Evolutionary conservation across 345 rosid genomes (phyloP).

Genomic region (Lumnitzera littorea): DNA sequence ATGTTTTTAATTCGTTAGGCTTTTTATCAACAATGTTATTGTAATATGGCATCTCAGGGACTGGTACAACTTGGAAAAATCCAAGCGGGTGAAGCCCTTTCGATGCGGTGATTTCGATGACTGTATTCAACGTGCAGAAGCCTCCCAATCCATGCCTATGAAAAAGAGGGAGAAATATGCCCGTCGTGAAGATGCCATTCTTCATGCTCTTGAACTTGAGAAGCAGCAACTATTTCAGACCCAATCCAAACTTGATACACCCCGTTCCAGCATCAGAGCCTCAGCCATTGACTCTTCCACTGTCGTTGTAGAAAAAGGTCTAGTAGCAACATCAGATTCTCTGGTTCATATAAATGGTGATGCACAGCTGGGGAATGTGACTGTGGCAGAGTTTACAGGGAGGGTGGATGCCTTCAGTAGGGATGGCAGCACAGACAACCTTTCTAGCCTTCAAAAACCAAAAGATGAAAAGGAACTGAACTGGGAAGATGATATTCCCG

Average conservation of each 20-base stretch:
- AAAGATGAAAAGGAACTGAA: slow-evolving; percentile 31
- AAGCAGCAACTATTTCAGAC: slow-evolving; percentile 44
- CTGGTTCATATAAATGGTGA: slow-evolving; percentile 22
- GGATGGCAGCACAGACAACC: slow-evolving; percentile 19
- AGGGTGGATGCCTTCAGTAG: slow-evolving; percentile 21
- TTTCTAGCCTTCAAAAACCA: slow-evolving; percentile 16
- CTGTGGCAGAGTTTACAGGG: slow-evolving; percentile 21
- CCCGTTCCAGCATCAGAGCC: slow-evolving; percentile 13
- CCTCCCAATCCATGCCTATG: slow-evolving; percentile 63
- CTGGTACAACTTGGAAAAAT: slow-evolving; percentile 98
- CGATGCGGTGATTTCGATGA: slow-evolving; percentile 98
- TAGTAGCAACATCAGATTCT: slow-evolving; percentile 27
- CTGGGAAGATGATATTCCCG: slow-evolving; percentile 42
- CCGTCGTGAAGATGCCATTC: slow-evolving; percentile 98
- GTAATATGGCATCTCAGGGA: slow-evolving; percentile 45
- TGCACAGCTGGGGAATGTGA: slow-evolving; percentile 27
- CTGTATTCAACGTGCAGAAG: slow-evolving; percentile 85
- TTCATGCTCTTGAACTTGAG: slow-evolving; percentile 98
- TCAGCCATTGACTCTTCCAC: slow-evolving; percentile 25
- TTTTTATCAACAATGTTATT: slow-evolving; percentile 1
- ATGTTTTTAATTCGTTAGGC: background rate
- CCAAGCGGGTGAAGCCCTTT: slow-evolving; percentile 95
- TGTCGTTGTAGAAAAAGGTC: slow-evolving; percentile 31
- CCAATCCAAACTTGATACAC: slow-evolving; percentile 35
- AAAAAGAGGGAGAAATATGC: slow-evolving; percentile 99